Conservation (phyloP, 2,329 filamentous ascomycete genomes). For the Magnaporthiopsis rhizophila region DNA sequence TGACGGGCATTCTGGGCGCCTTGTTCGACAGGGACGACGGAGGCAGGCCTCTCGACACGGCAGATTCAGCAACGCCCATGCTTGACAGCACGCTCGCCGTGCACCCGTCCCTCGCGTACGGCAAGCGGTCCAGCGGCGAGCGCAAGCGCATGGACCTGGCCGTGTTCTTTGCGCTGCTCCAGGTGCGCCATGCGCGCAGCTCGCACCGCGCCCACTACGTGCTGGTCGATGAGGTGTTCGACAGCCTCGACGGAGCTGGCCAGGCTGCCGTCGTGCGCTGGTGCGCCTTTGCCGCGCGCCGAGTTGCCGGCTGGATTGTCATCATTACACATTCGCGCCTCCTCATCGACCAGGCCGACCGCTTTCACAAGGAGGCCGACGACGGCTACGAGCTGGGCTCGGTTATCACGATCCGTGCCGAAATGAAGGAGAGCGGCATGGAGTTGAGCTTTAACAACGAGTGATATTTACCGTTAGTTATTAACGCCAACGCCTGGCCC, state of each 20-base stretch:
- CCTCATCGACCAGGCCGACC: background rate
- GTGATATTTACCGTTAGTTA: too few relatives aligned
- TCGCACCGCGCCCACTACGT: constrained; percentile 23
- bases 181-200: constrained; percentile 19
- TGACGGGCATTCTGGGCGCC: constrained; percentile 18
- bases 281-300: background rate
- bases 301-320: background rate
- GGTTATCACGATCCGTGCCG: background rate
- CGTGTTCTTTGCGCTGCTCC: constrained; percentile 25
- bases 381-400: background rate
- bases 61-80: background rate
- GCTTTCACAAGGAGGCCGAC: background rate
- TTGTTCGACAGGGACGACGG: constrained; percentile 13
- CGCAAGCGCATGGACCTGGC: constrained; percentile 27
- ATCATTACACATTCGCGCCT: background rate
- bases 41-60: background rate
- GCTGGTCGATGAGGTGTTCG: constrained; percentile 26
- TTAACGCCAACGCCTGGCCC: too few relatives aligned
- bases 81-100: constrained; percentile 18
- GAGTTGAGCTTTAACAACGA: too few relatives aligned
- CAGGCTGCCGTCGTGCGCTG: constrained; percentile 18
- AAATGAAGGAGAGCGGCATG: background rate
- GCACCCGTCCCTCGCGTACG: constrained; percentile 18
- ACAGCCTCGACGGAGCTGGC: constrained; percentile 22
- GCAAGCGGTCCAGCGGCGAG: constrained; percentile 26